phyloP scores from a whole-genome alignment of 768 basidiomycete species.

The Lentinula sp. region DNA sequence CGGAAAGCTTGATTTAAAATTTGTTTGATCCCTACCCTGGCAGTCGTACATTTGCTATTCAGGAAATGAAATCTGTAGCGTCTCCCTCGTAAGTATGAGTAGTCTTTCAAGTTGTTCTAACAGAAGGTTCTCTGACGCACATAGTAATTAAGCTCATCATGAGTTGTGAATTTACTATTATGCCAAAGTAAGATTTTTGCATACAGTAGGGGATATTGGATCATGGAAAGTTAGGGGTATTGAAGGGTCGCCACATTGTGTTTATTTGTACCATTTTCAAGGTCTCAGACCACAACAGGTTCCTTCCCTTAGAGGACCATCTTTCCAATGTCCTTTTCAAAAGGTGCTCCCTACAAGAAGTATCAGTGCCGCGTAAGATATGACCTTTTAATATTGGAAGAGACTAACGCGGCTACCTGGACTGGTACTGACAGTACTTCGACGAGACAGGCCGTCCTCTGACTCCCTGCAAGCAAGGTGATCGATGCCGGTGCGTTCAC shows the following conservation, averaged over 20 bases:
- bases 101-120: not conserved
- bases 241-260: slow-evolving; percentile 37
- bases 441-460: slow-evolving; percentile 34
- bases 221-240: no score
- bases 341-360: slow-evolving; percentile 6
- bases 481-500: slow-evolving; percentile 39
- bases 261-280: slow-evolving; percentile 48
- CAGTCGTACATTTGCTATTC: not conserved
- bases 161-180: not conserved
- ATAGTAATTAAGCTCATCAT: not conserved
- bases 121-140: not conserved
- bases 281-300: slow-evolving; percentile 6
- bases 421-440: slow-evolving; percentile 32
- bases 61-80: not conserved
- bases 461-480: slow-evolving; percentile 41
- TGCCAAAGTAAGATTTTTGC: not conserved
- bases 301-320: slow-evolving; percentile 22
- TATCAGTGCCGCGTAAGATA: slow-evolving; percentile 21
- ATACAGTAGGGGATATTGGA: no score
- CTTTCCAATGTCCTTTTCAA: slow-evolving; percentile 53
- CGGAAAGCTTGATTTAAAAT: no score
- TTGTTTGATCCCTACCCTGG: not conserved
- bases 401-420: not conserved
- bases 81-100: not conserved
- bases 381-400: slow-evolving; percentile 54